phyloP scores from a whole-genome alignment of 495 filamentous ascomycete species.

The Aspergillus bridgeri region DNA sequence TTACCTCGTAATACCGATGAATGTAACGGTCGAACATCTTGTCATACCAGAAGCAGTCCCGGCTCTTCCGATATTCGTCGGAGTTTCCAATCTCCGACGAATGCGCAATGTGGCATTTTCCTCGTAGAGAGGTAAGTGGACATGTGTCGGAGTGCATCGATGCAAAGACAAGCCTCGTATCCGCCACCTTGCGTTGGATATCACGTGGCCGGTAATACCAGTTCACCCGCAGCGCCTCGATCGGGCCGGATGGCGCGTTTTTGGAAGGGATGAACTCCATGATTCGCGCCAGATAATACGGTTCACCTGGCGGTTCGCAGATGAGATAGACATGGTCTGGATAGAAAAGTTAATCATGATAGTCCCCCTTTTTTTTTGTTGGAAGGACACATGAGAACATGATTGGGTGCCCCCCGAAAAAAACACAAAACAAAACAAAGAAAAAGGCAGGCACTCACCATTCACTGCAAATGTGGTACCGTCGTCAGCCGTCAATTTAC shows the following conservation, averaged over 20 bases:
- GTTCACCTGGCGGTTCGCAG: slow-evolving; percentile 95
- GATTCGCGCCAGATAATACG: slow-evolving; percentile 94
- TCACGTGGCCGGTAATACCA: slow-evolving; percentile 98
- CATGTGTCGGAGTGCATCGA: slow-evolving; percentile 99
- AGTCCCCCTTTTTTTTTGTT: too few relatives aligned
- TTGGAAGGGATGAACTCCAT: slow-evolving; percentile 93
- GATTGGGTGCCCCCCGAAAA: too few relatives aligned
- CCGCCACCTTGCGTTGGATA: slow-evolving; percentile 84
- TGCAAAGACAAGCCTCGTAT: slow-evolving; percentile 84
- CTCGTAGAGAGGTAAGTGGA: slow-evolving; percentile 85
- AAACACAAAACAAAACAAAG: slow-evolving; percentile 4
- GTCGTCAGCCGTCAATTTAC: slow-evolving; percentile 83
- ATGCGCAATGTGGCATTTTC: slow-evolving; percentile 87
- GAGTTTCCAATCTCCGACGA: slow-evolving; percentile 78
- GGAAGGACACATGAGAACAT: too few relatives aligned
- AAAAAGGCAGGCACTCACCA: slow-evolving; percentile 58
- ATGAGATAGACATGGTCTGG: slow-evolving; percentile 95
- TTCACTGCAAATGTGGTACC: slow-evolving; percentile 79
- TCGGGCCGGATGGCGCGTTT: slow-evolving; percentile 64
- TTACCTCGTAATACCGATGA: slow-evolving; percentile 93
- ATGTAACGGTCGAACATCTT: slow-evolving; percentile 98
- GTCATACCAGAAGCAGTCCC: slow-evolving; percentile 93
- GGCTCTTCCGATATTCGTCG: slow-evolving; percentile 75
- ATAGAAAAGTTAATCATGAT: slow-evolving; percentile 20
- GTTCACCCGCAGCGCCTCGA: slow-evolving; percentile 89